A percentile compares a stretch with the other conserved stretches of the same genome.
phyloP scores from a whole-genome alignment of 352 stramenopile species.

The Globisporangium polare region DNA sequence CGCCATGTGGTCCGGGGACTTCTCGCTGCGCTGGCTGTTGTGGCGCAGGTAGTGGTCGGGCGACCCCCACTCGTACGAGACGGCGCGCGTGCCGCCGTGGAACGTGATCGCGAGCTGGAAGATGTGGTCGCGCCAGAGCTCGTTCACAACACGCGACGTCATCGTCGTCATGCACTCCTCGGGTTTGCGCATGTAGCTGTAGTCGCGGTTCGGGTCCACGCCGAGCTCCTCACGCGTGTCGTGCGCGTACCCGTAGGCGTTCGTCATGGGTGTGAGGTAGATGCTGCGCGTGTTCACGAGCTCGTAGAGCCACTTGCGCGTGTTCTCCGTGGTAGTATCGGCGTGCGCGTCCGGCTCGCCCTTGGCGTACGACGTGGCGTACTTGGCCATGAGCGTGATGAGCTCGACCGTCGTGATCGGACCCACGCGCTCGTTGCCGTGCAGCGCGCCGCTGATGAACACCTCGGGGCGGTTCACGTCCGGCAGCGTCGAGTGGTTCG shows the following conservation, averaged over 20 bases:
- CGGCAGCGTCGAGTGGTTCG: conserved; percentile 82
- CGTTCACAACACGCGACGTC: conserved; percentile 94
- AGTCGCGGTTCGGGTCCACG: conserved; percentile 98
- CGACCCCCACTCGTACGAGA: conserved; percentile 98
- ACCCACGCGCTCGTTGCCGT: conserved; percentile 95
- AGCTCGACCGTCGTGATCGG: conserved; percentile 90
- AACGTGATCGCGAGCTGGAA: conserved; percentile 98
- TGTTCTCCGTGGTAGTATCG: conserved; percentile 35
- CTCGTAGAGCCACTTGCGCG: conserved; percentile 57
- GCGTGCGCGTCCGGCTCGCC: conserved; percentile 9
- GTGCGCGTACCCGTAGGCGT: conserved; percentile 91
- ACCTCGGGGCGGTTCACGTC: conserved; percentile 88
- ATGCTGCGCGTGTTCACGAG: conserved; percentile 88
- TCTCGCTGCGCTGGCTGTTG: conserved; percentile 54
- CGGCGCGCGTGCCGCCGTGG: conserved; percentile 95
- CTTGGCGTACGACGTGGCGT: conserved; percentile 35
- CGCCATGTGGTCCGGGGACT: conserved; percentile 73
- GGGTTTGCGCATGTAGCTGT: conserved; percentile 92
- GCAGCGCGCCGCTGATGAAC: conserved; percentile 95
- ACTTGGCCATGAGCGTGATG: conserved; percentile 80
- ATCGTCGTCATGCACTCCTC: conserved; percentile 94
- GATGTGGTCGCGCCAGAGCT: conserved; percentile 95
- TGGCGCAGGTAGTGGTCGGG: conserved; percentile 78
- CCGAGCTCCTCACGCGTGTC: conserved; percentile 76
- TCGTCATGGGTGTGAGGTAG: conserved; percentile 90